Evolutionary conservation across 2,329 filamentous ascomycete genomes (phyloP).

Genomic region (Ceratocystis diversiconidia): DNA sequence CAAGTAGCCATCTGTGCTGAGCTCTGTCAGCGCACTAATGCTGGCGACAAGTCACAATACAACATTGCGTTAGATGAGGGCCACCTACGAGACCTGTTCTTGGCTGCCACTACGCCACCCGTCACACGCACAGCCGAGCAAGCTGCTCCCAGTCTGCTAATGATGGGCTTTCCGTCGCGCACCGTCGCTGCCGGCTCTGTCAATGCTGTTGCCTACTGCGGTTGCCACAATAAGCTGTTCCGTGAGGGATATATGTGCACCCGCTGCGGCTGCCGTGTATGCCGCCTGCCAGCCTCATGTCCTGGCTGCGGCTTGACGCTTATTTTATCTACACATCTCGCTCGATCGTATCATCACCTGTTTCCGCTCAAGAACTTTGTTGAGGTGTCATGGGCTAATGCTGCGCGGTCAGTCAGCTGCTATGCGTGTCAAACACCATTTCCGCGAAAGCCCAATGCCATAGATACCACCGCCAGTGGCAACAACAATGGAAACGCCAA

Average conservation of each 20-base stretch:
- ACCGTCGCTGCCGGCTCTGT: conserved; percentile 50
- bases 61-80: conserved; percentile 61
- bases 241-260: conserved; percentile 84
- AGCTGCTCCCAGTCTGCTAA: conserved; percentile 54
- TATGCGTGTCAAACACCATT: conserved; percentile 67
- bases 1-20: conserved; percentile 87
- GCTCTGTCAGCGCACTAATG: conserved; percentile 76
- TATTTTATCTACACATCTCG: conserved; percentile 84
- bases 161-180: conserved; percentile 96
- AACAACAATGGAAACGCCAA: conserved; percentile 15
- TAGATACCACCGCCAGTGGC: background rate
- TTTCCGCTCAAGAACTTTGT: conserved; percentile 85
- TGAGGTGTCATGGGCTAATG: conserved; percentile 72
- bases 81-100: conserved; percentile 78
- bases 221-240: conserved; percentile 72
- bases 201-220: conserved; percentile 59
- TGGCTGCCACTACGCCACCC: conserved; percentile 78
- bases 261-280: conserved; percentile 77
- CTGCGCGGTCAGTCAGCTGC: conserved; percentile 49
- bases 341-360: conserved; percentile 83
- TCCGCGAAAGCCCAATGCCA: conserved; percentile 32
- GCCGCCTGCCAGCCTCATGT: conserved; percentile 77
- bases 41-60: conserved; percentile 61
- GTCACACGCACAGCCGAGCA: conserved; percentile 54
- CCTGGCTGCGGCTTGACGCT: conserved; percentile 82